Base-by-base conservation (phyloP, 139 green algal genomes). In the Chlorella sp. region DNA sequence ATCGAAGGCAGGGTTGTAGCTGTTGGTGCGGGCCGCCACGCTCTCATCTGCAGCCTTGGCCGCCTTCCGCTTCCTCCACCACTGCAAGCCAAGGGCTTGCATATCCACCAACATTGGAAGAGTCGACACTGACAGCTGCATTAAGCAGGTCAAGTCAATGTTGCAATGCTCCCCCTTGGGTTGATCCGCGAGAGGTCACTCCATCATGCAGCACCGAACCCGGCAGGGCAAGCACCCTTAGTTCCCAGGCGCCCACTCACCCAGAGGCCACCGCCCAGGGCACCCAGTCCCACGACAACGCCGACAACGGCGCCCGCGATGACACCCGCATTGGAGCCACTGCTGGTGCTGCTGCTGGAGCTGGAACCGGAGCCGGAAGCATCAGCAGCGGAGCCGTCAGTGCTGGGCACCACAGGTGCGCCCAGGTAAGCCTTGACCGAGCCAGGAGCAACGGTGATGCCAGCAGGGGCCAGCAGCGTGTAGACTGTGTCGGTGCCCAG, bases 261-360 rank as follows among this genome's bases (percentile, higher is more conserved):
- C 57, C 32, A 47, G 70, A 86, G 39, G 68, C 25, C 30, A 30
- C 68, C 67, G 28, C 36, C 65, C 21, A 79, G 20, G 55, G 56
- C 12, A n/a, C 25, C 68, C 60, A 81, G 28, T 2, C 13, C 68
- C n/a, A 47, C 81, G 4, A 81, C 6, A 12, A n/a, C 81, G 67
- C 81, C 68, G 1, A 86, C 47, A n/a, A 81, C 81, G 28, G 15
- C 81, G 15, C 81, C 81, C 39, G 55, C 74, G 18, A 86, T 86
- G 68, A 30, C n/a, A 41, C 81, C 81, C 16, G 28, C 47, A 44
- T 74, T 86, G 73, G 74, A 81, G 39, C 44, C 20, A 57, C 81
- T 62, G 60, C 36, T 44, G 78, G 55, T 28, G 55, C 55, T 44
- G 78, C 76, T 84, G 65, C 41, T 82, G 41, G 51, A 36, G 78